Conservation (phyloP, 208 protist genomes). For the Wallacemonas sp. region DNA sequence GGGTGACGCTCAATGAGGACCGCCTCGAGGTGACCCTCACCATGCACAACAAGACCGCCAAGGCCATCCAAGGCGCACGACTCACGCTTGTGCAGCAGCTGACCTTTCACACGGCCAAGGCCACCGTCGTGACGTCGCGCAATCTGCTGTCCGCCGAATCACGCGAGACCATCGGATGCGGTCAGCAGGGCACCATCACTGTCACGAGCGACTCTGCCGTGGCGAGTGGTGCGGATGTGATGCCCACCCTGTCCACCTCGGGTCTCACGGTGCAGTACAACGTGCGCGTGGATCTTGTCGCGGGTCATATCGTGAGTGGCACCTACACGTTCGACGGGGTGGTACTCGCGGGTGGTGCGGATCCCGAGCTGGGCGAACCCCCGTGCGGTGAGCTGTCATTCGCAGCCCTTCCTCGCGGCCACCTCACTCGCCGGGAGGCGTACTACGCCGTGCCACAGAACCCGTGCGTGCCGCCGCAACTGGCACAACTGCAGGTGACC, state of each 20-base stretch:
- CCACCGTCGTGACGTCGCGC: conserved; percentile 15
- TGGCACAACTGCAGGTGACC: conserved; percentile 1
- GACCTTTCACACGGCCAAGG: conserved; percentile 22
- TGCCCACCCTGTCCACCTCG: conserved; percentile 26
- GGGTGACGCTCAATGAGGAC: conserved; percentile 14
- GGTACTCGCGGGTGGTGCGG: conserved; percentile 8
- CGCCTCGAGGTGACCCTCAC: conserved; percentile 1
- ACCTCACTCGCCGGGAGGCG: conserved; percentile 23
- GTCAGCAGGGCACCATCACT: conserved; percentile 2
- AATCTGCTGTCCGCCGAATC: conserved; percentile 5
- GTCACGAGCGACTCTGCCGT: background rate
- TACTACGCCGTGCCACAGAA: conserved; percentile 26
- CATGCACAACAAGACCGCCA: conserved; percentile 21
- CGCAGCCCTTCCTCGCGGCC: conserved; percentile 25
- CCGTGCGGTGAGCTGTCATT: conserved; percentile 24
- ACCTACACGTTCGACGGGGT: conserved; percentile 24
- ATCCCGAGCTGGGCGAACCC: conserved; percentile 4
- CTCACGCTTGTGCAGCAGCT: conserved; percentile 24
- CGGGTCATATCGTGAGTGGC: background rate
- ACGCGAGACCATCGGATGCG: background rate
- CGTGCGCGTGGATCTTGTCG: conserved; percentile 23
- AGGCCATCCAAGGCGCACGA: conserved; percentile 13
- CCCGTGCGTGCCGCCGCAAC: conserved; percentile 9
- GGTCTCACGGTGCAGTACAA: conserved; percentile 28
- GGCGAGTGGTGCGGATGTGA: background rate